These are phyloP conservation scores for Punctularia strigosozonata DNA, from an alignment of 768 basidiomycete genomes.

Conservation along the genomic window DNA sequence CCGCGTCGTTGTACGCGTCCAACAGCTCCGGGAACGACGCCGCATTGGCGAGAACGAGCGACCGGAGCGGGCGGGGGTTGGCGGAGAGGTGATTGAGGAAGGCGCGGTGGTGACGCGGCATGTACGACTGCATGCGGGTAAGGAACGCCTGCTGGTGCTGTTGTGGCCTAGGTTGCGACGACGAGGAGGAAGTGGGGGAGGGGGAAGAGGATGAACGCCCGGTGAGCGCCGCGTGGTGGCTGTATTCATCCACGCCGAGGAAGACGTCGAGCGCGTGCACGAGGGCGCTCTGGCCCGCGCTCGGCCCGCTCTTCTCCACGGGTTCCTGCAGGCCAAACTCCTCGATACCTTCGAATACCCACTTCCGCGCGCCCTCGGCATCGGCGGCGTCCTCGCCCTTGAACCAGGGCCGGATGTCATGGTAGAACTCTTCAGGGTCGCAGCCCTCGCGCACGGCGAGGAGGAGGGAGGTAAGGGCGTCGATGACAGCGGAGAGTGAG, in stretches of 20 bases:
- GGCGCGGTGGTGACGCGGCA: constrained; percentile 47
- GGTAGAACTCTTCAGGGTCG: constrained; percentile 53
- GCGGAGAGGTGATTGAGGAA: constrained; percentile 41
- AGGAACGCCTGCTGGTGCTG: constrained; percentile 26
- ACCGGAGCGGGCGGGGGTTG: constrained; percentile 35
- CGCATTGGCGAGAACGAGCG: constrained; percentile 22
- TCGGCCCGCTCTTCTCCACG: constrained; percentile 39
- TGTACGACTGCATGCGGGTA: constrained; percentile 44
- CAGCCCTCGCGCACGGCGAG: constrained; percentile 57
- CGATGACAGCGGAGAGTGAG: constrained; percentile 52
- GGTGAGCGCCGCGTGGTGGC: constrained; percentile 23
- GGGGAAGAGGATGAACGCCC: constrained; percentile 8
- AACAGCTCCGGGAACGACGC: constrained; percentile 11
- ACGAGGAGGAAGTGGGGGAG: neutral
- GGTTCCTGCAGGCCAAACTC: constrained; percentile 18
- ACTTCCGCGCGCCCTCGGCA: constrained; percentile 11
- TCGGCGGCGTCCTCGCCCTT: constrained; percentile 34
- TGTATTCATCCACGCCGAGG: constrained; percentile 34
- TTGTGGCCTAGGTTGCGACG: neutral
- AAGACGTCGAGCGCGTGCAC: constrained; percentile 44
- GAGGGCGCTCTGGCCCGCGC: constrained; percentile 51
- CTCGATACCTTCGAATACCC: constrained; percentile 36
- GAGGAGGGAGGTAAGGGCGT: constrained; percentile 49
- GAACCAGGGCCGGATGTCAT: constrained; percentile 53
- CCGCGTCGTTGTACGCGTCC: constrained; percentile 36